These are phyloP conservation scores for Coniosporium uncinatum DNA, from an alignment of 2,329 filamentous ascomycete species.

Conservation along the genomic window DNA sequence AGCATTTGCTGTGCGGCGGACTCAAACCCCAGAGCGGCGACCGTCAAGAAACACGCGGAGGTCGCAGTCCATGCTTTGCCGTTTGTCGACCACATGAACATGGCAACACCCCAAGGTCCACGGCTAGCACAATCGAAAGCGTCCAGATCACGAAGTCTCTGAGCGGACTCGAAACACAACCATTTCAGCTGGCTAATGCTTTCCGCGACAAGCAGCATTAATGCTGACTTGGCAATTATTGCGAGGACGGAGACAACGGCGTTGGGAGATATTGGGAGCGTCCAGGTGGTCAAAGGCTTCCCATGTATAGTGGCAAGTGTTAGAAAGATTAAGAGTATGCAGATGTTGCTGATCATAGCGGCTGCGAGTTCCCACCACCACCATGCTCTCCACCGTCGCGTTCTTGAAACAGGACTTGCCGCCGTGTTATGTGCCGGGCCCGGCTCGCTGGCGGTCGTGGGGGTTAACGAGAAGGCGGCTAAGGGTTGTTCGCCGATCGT, in stretches of 20 bases:
- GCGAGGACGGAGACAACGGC: slow-evolving; percentile 25
- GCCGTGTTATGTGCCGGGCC: too few species aligned
- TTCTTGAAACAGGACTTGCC: too few species aligned
- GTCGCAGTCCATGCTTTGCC: not conserved
- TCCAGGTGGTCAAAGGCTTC: slow-evolving; percentile 9
- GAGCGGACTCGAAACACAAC: slow-evolving; percentile 15
- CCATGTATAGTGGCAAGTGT: not conserved
- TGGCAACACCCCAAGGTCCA: slow-evolving; percentile 10
- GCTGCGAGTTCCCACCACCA: not conserved
- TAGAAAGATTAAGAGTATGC: not conserved
- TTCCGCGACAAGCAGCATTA: slow-evolving; percentile 21
- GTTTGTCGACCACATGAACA: slow-evolving; percentile 17
- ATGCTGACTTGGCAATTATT: slow-evolving; percentile 19
- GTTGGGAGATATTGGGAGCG: slow-evolving; percentile 15
- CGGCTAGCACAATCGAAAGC: slow-evolving; percentile 18
- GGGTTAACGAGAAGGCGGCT: too few species aligned
- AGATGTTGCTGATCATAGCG: not conserved
- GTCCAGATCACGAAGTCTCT: slow-evolving; percentile 18
- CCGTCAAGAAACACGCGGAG: slow-evolving; percentile 2
- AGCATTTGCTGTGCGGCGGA: slow-evolving; percentile 3
- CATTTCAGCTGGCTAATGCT: slow-evolving; percentile 30
- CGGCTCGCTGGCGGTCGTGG: too few species aligned
- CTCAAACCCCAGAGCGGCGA: slow-evolving; percentile 4
- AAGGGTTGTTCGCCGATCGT: too few species aligned
- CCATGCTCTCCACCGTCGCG: too few species aligned